Percentiles rank a stretch among this genome's conserved stretches.
phyloP scores from a whole-genome alignment of 179 eudicot species.

The Silene noctiflora region DNA sequence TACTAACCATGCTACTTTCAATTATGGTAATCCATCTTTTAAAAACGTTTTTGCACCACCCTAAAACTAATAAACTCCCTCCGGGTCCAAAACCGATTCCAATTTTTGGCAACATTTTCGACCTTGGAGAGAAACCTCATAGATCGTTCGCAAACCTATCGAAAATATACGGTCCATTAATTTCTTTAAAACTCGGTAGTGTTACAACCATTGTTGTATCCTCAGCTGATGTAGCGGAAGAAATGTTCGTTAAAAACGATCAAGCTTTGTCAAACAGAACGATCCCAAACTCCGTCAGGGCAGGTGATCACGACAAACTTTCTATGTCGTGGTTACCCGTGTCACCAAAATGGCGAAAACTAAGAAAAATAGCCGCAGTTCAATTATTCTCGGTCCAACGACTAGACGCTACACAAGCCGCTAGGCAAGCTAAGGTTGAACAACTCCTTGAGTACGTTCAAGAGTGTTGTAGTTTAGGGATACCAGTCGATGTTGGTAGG shows the following conservation, averaged over 20 bases:
- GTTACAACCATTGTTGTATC: conserved; percentile 33
- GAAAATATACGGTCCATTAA: conserved; percentile 27
- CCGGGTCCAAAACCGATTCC: conserved; percentile 30
- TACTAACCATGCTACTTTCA: conserved; percentile 5
- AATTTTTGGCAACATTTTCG: conserved; percentile 26
- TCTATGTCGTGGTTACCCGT: conserved; percentile 35
- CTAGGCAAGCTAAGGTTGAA: conserved; percentile 31
- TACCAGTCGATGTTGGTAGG: conserved; percentile 27
- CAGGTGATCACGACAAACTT: conserved; percentile 26
- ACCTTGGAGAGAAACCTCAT: conserved; percentile 31
- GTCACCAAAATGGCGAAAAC: conserved; percentile 26
- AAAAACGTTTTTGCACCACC: background rate
- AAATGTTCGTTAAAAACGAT: conserved; percentile 33
- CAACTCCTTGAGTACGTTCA: conserved; percentile 27
- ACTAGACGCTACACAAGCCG: conserved; percentile 26
- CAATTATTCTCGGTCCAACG: conserved; percentile 26
- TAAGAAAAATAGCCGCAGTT: conserved; percentile 28
- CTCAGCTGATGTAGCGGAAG: conserved; percentile 23
- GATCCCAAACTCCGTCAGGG: conserved; percentile 26
- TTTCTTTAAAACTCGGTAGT: conserved; percentile 24
- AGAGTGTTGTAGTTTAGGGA: conserved; percentile 23
- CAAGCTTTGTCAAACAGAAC: conserved; percentile 24
- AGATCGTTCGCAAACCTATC: conserved; percentile 25
- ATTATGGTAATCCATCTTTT: background rate
- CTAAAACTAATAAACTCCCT: conserved; percentile 19